These are phyloP conservation scores for Vitis riparia DNA, from an alignment of 164 flowering plant species.

Conservation along the genomic window DNA sequence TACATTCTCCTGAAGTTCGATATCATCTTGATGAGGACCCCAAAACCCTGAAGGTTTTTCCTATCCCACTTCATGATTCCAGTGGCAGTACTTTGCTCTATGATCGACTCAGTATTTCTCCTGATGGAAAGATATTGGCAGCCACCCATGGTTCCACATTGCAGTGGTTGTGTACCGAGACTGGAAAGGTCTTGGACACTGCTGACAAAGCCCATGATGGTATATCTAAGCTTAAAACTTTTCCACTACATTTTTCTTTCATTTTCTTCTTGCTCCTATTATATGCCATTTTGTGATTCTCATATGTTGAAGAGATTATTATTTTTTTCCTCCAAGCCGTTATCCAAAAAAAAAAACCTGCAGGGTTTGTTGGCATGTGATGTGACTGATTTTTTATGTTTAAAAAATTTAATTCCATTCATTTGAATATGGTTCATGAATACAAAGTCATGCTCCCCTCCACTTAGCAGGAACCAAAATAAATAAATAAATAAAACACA, in stretches of 20 bases:
- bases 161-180: conserved; percentile 85
- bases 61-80: conserved; percentile 80
- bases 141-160: conserved; percentile 76
- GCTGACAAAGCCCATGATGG: conserved; percentile 96
- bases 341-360: too few relatives aligned
- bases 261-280: too few relatives aligned
- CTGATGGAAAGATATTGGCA: conserved; percentile 89
- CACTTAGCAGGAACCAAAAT: too few relatives aligned
- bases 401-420: too few relatives aligned
- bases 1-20: conserved; percentile 58
- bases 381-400: too few relatives aligned
- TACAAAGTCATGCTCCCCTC: too few relatives aligned
- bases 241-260: not conserved
- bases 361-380: too few relatives aligned
- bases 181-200: conserved; percentile 84
- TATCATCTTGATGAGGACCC: conserved; percentile 98
- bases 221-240: conserved; percentile 19
- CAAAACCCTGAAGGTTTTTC: conserved; percentile 85
- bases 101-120: conserved; percentile 83
- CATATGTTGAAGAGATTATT: too few relatives aligned
- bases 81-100: conserved; percentile 68
- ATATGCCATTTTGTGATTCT: too few relatives aligned
- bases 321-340: too few relatives aligned
- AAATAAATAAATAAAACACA: too few relatives aligned
- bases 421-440: too few relatives aligned